Base-by-base conservation (phyloP, 1,284 basidiomycete genomes). In the Somion occarium region DNA sequence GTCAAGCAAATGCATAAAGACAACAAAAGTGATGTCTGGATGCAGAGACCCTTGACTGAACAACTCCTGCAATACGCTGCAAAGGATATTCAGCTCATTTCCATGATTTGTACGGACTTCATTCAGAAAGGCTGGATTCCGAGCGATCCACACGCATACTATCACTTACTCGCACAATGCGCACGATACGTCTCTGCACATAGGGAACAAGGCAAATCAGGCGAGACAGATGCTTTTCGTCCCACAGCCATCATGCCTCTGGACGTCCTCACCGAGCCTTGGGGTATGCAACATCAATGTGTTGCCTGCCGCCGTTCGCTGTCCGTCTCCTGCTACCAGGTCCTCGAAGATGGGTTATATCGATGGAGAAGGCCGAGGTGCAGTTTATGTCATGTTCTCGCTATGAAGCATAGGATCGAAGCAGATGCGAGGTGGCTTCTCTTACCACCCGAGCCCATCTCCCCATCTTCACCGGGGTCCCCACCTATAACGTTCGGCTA, bases 21-120 rank as follows among this genome's bases (percentile, higher is more conserved):
- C 3, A 59, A 64, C 19, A 63, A 65, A 0, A 66, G 61, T 5
- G 59, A 48, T 0, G 48, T 66, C 39, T 75, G 73, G 73, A 53
- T 72, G 19, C 30, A 34, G 1, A 65, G 73, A 7, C 74, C 73
- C 0, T 62, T 75, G 37, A n/a, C 57, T 0, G 39, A 60, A 1
- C 59, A 63, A 7, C 66, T 74, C 37, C 64, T 74, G 44, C 57
- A 61, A 19, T 75, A 75, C 47, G 73, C 74, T 1, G 70, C 70
- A 1, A 65, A 69, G 51, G 73, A 75, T 59, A 70, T 75, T 45
- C 61, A 68, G 42, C 65, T 72, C 53, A 69, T 75, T 43, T 64
- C 59, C 13, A 57, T 62, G 2, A 61, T 74, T 11, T 71, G 71
- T 59, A 63, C 63, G 2, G 55, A 66, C 43, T 73, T 74, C 49